These are phyloP conservation scores for Melaleuca alternifolia DNA, from an alignment of 345 rosid species.

Conservation along the genomic window DNA sequence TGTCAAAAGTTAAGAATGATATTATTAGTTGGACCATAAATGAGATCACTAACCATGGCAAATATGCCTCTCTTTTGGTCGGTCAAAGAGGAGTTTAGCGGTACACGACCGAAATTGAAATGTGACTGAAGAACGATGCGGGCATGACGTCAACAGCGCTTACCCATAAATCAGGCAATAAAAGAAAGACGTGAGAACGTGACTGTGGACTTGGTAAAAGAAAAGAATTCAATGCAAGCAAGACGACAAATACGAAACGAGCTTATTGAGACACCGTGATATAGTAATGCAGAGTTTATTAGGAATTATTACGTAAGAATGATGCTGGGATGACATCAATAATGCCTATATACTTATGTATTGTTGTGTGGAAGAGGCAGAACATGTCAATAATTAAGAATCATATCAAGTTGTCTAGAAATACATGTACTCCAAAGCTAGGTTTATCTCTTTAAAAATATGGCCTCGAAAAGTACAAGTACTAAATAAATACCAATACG, in stretches of 20 bases:
- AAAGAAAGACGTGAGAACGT: background rate
- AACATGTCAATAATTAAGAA: background rate
- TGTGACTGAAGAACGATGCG: background rate
- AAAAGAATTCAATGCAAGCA: background rate
- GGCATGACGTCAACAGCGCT: background rate
- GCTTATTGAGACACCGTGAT: background rate
- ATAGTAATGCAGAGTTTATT: too few relatives aligned
- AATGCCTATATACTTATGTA: too few relatives aligned
- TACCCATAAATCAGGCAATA: background rate
- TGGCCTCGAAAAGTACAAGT: background rate
- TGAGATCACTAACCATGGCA: background rate
- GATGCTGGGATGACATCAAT: background rate
- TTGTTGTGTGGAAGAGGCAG: background rate
- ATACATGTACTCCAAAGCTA: background rate
- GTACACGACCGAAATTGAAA: background rate
- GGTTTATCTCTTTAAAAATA: background rate
- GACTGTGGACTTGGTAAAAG: background rate
- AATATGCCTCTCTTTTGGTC: background rate
- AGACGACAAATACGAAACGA: background rate
- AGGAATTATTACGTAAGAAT: background rate
- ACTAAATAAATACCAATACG: background rate
- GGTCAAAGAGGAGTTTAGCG: background rate
- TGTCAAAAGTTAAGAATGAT: background rate
- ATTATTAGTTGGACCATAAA: background rate
- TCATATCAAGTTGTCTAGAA: background rate